phyloP scores from a whole-genome alignment of 352 stramenopile genomes.

The Elongisporangium senticosum region DNA sequence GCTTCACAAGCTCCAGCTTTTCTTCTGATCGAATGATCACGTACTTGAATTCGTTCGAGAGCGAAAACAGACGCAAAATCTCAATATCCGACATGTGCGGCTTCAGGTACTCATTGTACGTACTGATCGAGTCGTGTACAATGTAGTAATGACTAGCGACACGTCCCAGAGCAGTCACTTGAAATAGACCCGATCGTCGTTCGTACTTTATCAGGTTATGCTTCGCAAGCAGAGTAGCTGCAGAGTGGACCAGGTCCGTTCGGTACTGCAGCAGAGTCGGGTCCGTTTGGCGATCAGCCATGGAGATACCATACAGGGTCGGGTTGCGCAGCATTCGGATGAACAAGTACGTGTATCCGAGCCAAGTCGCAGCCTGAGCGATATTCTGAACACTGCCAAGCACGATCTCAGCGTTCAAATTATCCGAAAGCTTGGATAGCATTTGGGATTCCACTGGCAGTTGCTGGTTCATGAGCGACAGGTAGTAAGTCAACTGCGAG shows the following conservation, averaged over 20 bases:
- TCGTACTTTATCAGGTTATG: conserved; percentile 99
- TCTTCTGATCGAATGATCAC: conserved; percentile 98
- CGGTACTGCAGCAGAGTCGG: conserved; percentile 93
- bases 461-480: conserved; percentile 99
- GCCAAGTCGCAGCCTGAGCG: conserved; percentile 95
- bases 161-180: conserved; percentile 95
- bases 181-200: conserved; percentile 91
- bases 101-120: conserved; percentile 98
- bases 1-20: conserved; percentile 97
- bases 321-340: conserved; percentile 99
- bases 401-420: conserved; percentile 99
- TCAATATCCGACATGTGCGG: conserved; percentile 99
- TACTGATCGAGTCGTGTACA: conserved; percentile 96
- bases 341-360: conserved; percentile 99
- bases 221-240: conserved; percentile 94
- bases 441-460: conserved; percentile 99
- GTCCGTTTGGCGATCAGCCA: conserved; percentile 87
- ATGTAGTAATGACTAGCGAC: conserved; percentile 99
- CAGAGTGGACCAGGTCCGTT: conserved; percentile 96
- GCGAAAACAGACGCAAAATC: conserved; percentile 97
- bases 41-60: conserved; percentile 99
- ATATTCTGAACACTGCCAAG: conserved; percentile 94
- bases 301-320: conserved; percentile 92
- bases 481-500: conserved; percentile 98
- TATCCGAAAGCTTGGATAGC: conserved; percentile 94